Evolutionary conservation across 2,329 filamentous ascomycete genomes (phyloP).

Genomic region (Neonectria magnoliae): DNA sequence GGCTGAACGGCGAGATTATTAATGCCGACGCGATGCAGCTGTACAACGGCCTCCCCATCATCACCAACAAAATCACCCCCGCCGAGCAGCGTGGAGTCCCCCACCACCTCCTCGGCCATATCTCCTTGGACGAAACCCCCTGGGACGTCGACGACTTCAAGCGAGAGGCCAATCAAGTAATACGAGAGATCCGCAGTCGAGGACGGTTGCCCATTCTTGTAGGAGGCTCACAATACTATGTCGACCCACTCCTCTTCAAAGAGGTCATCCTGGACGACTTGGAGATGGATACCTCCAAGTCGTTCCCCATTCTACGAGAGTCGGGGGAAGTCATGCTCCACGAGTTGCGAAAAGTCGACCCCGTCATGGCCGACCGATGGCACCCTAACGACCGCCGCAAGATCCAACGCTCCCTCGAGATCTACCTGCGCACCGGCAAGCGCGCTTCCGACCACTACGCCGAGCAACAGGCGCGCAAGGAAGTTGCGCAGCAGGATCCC

Average conservation of each 20-base stretch:
- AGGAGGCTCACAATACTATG: slow-evolving; percentile 95
- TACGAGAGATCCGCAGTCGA: slow-evolving; percentile 80
- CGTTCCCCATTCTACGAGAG: slow-evolving; percentile 77
- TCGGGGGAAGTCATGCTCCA: slow-evolving; percentile 77
- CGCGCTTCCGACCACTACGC: slow-evolving; percentile 88
- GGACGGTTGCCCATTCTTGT: slow-evolving; percentile 90
- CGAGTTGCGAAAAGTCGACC: slow-evolving; percentile 83
- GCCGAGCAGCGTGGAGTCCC: slow-evolving; percentile 82
- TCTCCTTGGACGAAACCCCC: slow-evolving; percentile 78
- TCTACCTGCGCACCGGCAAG: slow-evolving; percentile 84
- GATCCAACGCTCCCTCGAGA: slow-evolving; percentile 88
- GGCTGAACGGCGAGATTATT: slow-evolving; percentile 91
- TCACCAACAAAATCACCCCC: slow-evolving; percentile 89
- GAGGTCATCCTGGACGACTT: slow-evolving; percentile 66
- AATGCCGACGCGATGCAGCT: slow-evolving; percentile 99
- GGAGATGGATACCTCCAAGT: slow-evolving; percentile 46
- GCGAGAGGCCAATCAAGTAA: slow-evolving; percentile 71
- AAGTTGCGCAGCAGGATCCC: slow-evolving; percentile 38
- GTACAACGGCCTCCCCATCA: slow-evolving; percentile 89
- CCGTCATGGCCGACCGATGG: slow-evolving; percentile 89
- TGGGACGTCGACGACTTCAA: slow-evolving; percentile 88
- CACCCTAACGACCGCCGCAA: slow-evolving; percentile 93
- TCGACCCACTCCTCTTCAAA: slow-evolving; percentile 83
- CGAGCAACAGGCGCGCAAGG: slow-evolving; percentile 69
- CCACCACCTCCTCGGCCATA: slow-evolving; percentile 87